Conservation (phyloP, 352 stramenopile genomes). For the Pythium scleroteichum region DNA sequence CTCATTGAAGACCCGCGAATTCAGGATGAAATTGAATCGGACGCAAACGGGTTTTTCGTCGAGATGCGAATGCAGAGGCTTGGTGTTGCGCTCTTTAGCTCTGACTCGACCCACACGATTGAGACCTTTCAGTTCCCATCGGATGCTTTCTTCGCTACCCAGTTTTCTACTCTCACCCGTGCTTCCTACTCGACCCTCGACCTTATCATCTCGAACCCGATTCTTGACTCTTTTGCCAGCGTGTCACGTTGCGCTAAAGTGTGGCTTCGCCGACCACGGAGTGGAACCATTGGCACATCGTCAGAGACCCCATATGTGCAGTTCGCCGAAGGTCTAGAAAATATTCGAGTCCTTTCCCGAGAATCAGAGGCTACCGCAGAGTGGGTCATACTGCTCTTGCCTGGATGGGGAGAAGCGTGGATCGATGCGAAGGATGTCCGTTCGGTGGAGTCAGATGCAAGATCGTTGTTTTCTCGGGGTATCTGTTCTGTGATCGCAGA, state of each 20-base stretch:
- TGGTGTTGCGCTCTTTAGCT: not conserved
- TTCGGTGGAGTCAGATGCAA: not conserved
- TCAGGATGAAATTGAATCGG: not conserved
- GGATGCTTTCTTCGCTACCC: not conserved
- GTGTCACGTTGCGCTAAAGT: not conserved
- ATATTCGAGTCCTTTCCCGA: not conserved
- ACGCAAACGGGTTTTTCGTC: not conserved
- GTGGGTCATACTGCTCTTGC: conserved; percentile 1
- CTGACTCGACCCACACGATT: not conserved
- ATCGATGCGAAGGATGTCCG: not conserved
- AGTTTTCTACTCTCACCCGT: not conserved
- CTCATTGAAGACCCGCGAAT: not conserved
- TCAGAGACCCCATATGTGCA: not conserved
- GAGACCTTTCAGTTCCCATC: not conserved
- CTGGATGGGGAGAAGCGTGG: conserved; percentile 9
- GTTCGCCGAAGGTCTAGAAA: not conserved
- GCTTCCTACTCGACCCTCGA: no score
- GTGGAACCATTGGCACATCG: not conserved
- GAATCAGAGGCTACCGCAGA: not conserved
- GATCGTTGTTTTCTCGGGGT: not conserved
- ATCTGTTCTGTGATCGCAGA: not conserved
- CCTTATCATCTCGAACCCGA: not conserved
- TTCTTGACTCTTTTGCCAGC: not conserved
- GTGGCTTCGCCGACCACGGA: not conserved
- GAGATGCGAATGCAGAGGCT: not conserved